These are phyloP conservation scores for Aspergillus sclerotialis DNA, from an alignment of 2,329 filamentous ascomycete species.

Conservation along the genomic window DNA sequence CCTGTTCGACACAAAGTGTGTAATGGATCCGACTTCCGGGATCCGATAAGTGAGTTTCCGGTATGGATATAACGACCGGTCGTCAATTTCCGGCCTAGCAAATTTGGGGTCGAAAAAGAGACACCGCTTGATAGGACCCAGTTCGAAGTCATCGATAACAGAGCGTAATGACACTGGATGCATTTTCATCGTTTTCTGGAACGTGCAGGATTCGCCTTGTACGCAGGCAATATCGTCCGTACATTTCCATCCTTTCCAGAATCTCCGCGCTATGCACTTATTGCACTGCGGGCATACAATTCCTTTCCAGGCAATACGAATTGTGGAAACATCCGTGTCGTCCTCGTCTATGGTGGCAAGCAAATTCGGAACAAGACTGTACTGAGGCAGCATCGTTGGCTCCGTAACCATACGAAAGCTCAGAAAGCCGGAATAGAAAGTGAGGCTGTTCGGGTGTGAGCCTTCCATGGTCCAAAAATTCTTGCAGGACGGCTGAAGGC, in stretches of 20 bases:
- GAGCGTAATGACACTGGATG: slow-evolving; percentile 23
- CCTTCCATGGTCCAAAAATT: slow-evolving; percentile 49
- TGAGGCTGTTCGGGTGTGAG: slow-evolving; percentile 21
- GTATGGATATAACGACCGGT: slow-evolving; percentile 22
- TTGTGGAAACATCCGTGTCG: slow-evolving; percentile 38
- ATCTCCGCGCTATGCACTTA: slow-evolving; percentile 53
- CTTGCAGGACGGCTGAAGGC: slow-evolving; percentile 46
- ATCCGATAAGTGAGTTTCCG: slow-evolving; percentile 27
- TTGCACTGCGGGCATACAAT: slow-evolving; percentile 61
- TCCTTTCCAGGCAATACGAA: slow-evolving; percentile 51
- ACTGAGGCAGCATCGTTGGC: slow-evolving; percentile 27
- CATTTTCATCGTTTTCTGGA: slow-evolving; percentile 26
- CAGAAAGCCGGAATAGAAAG: slow-evolving; percentile 54
- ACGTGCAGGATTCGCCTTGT: slow-evolving; percentile 45
- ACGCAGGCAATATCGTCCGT: slow-evolving; percentile 9
- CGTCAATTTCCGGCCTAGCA: slow-evolving; percentile 22
- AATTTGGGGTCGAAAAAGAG: slow-evolving; percentile 19
- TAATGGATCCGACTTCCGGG: slow-evolving; percentile 38
- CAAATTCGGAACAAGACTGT: slow-evolving; percentile 34
- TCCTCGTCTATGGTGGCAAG: slow-evolving; percentile 31
- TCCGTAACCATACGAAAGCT: slow-evolving; percentile 43
- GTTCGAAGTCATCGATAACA: slow-evolving; percentile 24
- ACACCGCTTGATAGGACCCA: slow-evolving; percentile 20
- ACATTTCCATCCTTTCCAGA: slow-evolving; percentile 60
- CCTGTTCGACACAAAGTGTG: slow-evolving; percentile 52